Base-by-base conservation (phyloP, 108 stramenopile species). In the Pseudonitzschia multiseries region DNA sequence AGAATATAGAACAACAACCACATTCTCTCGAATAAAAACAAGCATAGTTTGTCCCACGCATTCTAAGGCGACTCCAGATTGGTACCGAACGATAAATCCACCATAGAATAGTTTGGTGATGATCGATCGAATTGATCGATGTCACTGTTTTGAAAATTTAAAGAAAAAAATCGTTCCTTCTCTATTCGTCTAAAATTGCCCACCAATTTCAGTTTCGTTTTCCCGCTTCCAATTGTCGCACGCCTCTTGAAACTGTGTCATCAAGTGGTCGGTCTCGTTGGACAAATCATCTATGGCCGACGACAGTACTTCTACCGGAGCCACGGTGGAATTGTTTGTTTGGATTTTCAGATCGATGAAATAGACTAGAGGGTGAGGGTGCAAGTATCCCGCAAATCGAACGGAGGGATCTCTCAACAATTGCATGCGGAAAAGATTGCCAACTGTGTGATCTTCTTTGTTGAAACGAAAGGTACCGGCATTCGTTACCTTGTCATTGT, bases 401-500 rank as follows among this genome's bases (percentile, higher is more conserved):
- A 97, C 96, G 22, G 79, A 68, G 31, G 89, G 88, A 75, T 97
- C 96, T 20, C 91, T 82, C 42, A 98, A 85, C 14, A 97, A 84
- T 75, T 98, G 97, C 93, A 97, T 94, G 4, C 98, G 92, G 52
- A 98, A 72, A 27, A 98, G 80, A 71, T 98, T 98, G 0, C 89
- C 93, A 18, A 98, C 69, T 0, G 98, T 98, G 77, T 98, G 98
- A 79, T 98, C 98, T 81, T 98, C 98, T 69, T 97, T 97, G 77
- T 96, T 97, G 70, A 98, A 86, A 56, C 88, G 88, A 71, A 98
- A 97, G 22, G 95, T 97, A 29, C 98, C 98, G 0, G 97, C 94
- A 65, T 97, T 96, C 28, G 79, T 70, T 10, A 79, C 79, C 78
- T 79, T 56, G 50, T 52, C 18, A 32, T 53, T 71, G 10, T 22